phyloP scores from a whole-genome alignment of 2,329 filamentous ascomycete species.

The Zymoseptoria pseudotritici region DNA sequence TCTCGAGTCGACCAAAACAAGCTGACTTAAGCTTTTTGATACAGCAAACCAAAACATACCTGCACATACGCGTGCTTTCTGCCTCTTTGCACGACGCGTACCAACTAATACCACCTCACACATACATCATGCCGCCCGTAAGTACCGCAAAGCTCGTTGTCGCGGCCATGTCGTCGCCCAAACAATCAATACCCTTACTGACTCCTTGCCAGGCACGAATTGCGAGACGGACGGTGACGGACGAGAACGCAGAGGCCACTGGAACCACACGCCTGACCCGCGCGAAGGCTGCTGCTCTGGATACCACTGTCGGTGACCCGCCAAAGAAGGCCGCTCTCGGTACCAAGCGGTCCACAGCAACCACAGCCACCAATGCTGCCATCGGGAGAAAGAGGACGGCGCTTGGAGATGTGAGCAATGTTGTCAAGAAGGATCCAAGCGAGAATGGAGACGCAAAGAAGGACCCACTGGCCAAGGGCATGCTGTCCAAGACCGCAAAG shows the following conservation, averaged over 20 bases:
- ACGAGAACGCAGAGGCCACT: conserved; percentile 79
- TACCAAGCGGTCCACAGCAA: conserved; percentile 38
- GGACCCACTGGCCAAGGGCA: conserved; percentile 45
- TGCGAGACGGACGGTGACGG: conserved; percentile 68
- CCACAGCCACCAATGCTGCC: conserved; percentile 39
- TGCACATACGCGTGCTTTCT: conserved; percentile 16
- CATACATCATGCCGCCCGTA: conserved; percentile 32
- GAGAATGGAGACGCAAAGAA: conserved; percentile 55
- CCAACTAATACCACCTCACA: conserved; percentile 8
- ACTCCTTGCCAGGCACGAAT: conserved; percentile 55
- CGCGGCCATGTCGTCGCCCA: not conserved
- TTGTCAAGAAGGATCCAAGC: conserved; percentile 64
- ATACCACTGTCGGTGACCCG: conserved; percentile 50
- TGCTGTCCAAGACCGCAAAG: conserved; percentile 69
- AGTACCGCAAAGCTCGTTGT: conserved; percentile 13
- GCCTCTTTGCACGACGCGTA: conserved; percentile 11
- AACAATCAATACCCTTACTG: conserved; percentile 27
- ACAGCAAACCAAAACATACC: conserved; percentile 17
- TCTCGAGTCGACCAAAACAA: conserved; percentile 13
- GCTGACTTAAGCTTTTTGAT: conserved; percentile 21
- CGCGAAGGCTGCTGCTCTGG: conserved; percentile 69
- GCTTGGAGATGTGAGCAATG: conserved; percentile 92
- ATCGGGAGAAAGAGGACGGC: conserved; percentile 62
- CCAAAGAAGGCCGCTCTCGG: conserved; percentile 41
- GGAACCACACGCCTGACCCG: conserved; percentile 77